phyloP scores from a whole-genome alignment of 352 stramenopile genomes.

The Phytophthora quininea region DNA sequence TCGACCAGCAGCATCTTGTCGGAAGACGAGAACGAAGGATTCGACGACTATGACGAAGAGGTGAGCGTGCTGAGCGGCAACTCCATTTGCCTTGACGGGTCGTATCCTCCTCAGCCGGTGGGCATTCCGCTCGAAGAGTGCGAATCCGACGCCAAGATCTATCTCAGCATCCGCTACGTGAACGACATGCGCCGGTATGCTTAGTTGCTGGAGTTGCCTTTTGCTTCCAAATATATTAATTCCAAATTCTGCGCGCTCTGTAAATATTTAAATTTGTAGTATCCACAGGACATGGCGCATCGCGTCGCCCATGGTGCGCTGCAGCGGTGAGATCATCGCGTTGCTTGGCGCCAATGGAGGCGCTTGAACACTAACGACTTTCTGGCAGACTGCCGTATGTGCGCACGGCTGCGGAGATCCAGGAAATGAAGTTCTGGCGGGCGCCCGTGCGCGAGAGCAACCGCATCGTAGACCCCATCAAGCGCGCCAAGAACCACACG shows the following conservation, averaged over 20 bases:
- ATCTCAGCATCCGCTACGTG: constrained; percentile 85
- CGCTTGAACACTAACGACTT: not conserved
- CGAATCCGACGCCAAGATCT: constrained; percentile 66
- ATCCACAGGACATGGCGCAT: constrained; percentile 21
- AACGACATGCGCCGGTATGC: constrained; percentile 87
- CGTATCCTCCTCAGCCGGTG: constrained; percentile 56
- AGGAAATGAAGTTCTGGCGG: constrained; percentile 90
- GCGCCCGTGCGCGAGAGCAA: constrained; percentile 70
- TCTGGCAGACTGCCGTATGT: constrained; percentile 73
- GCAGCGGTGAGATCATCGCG: constrained; percentile 48
- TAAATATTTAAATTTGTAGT: not conserved
- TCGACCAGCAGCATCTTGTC: constrained; percentile 52
- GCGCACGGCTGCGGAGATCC: constrained; percentile 79
- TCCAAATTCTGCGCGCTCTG: not conserved
- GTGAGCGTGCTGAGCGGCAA: constrained; percentile 60
- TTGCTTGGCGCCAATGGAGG: not conserved
- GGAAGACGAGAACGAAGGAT: constrained; percentile 49
- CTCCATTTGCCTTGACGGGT: constrained; percentile 59
- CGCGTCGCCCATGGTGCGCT: constrained; percentile 60
- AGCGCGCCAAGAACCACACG: constrained; percentile 83
- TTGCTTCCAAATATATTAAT: not conserved
- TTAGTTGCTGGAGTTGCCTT: constrained; percentile 19
- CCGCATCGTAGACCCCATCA: constrained; percentile 82
- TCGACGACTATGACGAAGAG: constrained; percentile 73
- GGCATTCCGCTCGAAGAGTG: constrained; percentile 56